A percentile compares a stretch with the other conserved stretches of the same genome.
Conservation (phyloP, 1,284 basidiomycete genomes). For the Ustilago vetiveriae region DNA sequence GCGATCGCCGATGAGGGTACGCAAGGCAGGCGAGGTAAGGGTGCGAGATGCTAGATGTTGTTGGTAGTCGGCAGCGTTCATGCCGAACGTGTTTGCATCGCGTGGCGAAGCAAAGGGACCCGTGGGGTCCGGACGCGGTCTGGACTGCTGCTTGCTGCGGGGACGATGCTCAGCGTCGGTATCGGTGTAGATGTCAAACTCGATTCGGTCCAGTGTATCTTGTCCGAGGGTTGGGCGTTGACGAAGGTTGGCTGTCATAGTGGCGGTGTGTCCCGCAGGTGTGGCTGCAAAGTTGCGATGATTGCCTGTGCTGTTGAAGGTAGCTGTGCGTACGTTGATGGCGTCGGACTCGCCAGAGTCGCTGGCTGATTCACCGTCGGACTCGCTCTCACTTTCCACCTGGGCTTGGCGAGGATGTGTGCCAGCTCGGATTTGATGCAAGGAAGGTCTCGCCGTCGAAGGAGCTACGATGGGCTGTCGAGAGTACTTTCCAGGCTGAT, state of each 20-base stretch:
- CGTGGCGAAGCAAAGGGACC: conserved; percentile 41
- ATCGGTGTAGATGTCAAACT: conserved; percentile 40
- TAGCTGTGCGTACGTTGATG: conserved; percentile 24
- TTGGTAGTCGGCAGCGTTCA: conserved; percentile 45
- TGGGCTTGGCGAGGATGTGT: conserved; percentile 14
- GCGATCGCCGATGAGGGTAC: conserved; percentile 45
- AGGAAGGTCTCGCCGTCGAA: not conserved
- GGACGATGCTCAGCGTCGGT: conserved; percentile 32
- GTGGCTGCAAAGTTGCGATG: conserved; percentile 48
- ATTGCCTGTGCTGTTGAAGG: conserved; percentile 48
- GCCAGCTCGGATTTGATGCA: conserved; percentile 13
- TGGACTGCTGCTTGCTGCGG: conserved; percentile 2
- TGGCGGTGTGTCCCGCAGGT: conserved; percentile 35
- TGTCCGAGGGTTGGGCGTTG: conserved; percentile 42
- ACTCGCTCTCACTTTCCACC: conserved; percentile 45
- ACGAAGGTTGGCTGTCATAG: conserved; percentile 24
- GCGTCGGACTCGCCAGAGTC: conserved; percentile 37
- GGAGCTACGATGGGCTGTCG: conserved; percentile 8
- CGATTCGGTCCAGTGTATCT: conserved; percentile 43
- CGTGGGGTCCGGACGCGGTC: conserved; percentile 21
- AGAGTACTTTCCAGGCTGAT: conserved; percentile 34
- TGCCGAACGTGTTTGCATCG: conserved; percentile 32
- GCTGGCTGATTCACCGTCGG: conserved; percentile 33
- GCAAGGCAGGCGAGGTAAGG: conserved; percentile 40
- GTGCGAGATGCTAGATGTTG: conserved; percentile 46